These are phyloP conservation scores for Solanum medicagineum DNA, from an alignment of 257 asterid genomes.

Conservation along the genomic window DNA sequence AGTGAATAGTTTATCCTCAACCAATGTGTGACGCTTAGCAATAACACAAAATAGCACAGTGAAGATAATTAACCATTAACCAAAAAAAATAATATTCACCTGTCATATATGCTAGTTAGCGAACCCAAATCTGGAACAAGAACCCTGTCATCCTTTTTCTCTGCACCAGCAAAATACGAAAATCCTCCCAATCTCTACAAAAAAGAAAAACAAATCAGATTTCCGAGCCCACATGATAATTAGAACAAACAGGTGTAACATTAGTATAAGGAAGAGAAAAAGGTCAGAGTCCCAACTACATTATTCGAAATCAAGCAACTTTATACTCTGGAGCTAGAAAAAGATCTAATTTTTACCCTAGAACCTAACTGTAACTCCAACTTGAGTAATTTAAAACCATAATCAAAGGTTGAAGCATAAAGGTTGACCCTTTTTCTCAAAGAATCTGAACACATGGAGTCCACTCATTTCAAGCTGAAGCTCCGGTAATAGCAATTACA, in stretches of 20 bases:
- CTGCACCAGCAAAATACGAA: constrained; percentile 95
- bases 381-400: not conserved
- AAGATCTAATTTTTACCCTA: not conserved
- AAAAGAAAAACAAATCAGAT: not conserved
- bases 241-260: not conserved
- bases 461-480: not conserved
- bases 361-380: not conserved
- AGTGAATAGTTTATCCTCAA: not conserved
- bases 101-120: constrained; percentile 64
- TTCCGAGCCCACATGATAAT: not conserved
- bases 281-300: not conserved
- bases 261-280: not conserved
- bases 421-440: not conserved
- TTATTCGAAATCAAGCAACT: not conserved
- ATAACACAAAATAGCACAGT: constrained; percentile 61
- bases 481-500: not conserved
- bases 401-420: not conserved
- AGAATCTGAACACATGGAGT: not conserved
- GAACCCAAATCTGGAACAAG: constrained; percentile 96
- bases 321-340: not conserved
- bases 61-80: constrained; percentile 35
- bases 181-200: constrained; percentile 75
- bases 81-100: constrained; percentile 23
- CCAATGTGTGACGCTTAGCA: constrained; percentile 18
- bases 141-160: constrained; percentile 88